A percentile compares a stretch with the other conserved stretches of the same genome.
Conservation (phyloP, 176 grass and related monocot genomes). For the Luzula sylvatica region DNA sequence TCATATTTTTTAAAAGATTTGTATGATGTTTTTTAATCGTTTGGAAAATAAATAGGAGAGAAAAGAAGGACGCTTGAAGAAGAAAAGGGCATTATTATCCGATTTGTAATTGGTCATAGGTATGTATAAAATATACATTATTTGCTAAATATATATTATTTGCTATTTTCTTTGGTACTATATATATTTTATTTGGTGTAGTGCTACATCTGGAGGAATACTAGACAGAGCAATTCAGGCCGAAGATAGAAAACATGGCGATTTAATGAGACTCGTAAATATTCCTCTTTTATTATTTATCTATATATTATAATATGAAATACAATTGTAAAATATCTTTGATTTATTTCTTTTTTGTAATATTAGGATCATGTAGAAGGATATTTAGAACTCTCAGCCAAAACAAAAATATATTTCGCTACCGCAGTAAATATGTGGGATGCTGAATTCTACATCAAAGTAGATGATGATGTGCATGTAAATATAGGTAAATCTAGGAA, state of each 20-base stretch:
- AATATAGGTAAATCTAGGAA: slow-evolving; percentile 57
- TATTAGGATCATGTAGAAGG: slow-evolving; percentile 96
- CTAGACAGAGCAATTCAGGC: slow-evolving; percentile 89
- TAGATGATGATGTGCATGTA: slow-evolving; percentile 96
- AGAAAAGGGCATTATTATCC: slow-evolving; percentile 81
- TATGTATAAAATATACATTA: slow-evolving; percentile 12
- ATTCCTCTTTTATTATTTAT: slow-evolving; percentile 1
- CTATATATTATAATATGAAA: neutral
- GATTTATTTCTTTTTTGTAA: slow-evolving; percentile 4
- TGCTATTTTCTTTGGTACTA: slow-evolving; percentile 7
- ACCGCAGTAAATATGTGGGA: slow-evolving; percentile 79
- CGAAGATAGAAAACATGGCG: slow-evolving; percentile 69
- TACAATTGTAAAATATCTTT: neutral
- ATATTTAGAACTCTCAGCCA: slow-evolving; percentile 77
- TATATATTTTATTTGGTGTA: slow-evolving; percentile 7
- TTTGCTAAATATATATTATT: neutral
- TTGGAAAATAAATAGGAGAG: slow-evolving; percentile 30
- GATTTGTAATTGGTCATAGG: slow-evolving; percentile 92
- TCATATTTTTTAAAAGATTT: neutral
- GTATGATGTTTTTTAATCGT: neutral
- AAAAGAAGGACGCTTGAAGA: slow-evolving; percentile 73
- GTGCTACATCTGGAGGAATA: slow-evolving; percentile 73
- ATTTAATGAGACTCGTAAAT: slow-evolving; percentile 82
- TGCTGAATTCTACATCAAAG: slow-evolving; percentile 91
- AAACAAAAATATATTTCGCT: slow-evolving; percentile 72